Evolutionary conservation across 345 rosid species (phyloP).

Genomic region (Carallia pectinifolia): DNA sequence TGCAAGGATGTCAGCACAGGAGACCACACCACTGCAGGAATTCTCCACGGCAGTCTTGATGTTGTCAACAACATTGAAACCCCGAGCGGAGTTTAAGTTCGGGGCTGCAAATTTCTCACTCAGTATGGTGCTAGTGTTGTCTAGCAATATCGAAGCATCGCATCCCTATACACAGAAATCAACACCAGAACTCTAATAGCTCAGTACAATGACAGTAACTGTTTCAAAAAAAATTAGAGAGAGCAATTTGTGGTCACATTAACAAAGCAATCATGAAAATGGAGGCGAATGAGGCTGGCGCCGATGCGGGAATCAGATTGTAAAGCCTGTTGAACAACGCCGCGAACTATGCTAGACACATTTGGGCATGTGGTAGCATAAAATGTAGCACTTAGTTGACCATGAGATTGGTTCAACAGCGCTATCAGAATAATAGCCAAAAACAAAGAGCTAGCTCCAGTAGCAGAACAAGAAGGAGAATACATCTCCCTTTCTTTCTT

Average conservation of each 20-base stretch:
- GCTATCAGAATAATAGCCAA: not conserved
- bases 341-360: constrained; percentile 49
- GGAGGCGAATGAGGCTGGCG: constrained; percentile 80
- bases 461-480: not conserved
- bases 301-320: constrained; percentile 59
- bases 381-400: constrained; percentile 58
- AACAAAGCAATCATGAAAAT: constrained; percentile 86
- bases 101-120: constrained; percentile 65
- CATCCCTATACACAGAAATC: constrained; percentile 47
- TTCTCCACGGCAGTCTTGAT: constrained; percentile 64
- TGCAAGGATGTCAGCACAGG: constrained; percentile 76
- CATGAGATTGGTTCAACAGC: constrained; percentile 13
- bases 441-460: not conserved
- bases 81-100: constrained; percentile 51
- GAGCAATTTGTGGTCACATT: constrained; percentile 34
- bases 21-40: constrained; percentile 66
- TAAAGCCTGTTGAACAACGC: constrained; percentile 53
- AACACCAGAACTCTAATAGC: not conserved
- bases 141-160: constrained; percentile 65
- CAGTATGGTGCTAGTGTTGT: constrained; percentile 39
- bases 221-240: not conserved
- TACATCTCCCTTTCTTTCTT: too few species aligned
- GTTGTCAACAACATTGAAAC: constrained; percentile 63
- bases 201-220: not conserved
- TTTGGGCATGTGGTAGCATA: constrained; percentile 63